Conservation (phyloP, 2,329 filamentous ascomycete genomes). For the Claviceps humidiphila region DNA sequence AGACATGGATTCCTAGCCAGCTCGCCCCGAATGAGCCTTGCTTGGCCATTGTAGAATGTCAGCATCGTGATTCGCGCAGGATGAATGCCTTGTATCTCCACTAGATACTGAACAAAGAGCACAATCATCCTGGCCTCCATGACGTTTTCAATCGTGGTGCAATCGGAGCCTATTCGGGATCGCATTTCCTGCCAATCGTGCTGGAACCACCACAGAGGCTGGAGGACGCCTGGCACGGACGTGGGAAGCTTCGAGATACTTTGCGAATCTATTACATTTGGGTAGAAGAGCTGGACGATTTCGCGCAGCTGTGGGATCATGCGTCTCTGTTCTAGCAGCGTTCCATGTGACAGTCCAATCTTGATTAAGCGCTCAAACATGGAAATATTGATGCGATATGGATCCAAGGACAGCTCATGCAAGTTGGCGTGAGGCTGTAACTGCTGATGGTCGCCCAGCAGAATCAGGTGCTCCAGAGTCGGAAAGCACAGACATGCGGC, state of each 20-base stretch:
- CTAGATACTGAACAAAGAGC: conserved; percentile 57
- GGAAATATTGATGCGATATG: conserved; percentile 58
- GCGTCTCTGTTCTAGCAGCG: conserved; percentile 53
- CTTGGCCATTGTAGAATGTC: conserved; percentile 81
- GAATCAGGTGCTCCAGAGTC: conserved; percentile 38
- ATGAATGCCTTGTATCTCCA: conserved; percentile 39
- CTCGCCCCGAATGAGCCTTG: conserved; percentile 45
- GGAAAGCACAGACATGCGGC: conserved; percentile 33
- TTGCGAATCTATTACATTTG: conserved; percentile 28
- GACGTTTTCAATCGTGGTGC: conserved; percentile 51
- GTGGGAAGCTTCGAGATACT: conserved; percentile 18
- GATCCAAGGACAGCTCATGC: conserved; percentile 40
- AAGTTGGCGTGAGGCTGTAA: conserved; percentile 57
- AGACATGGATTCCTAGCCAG: conserved; percentile 22
- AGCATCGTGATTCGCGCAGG: conserved; percentile 59
- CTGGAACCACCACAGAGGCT: conserved; percentile 29
- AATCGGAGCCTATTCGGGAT: conserved; percentile 45
- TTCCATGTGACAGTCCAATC: conserved; percentile 48
- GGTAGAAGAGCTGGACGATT: conserved; percentile 36
- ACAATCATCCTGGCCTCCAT: conserved; percentile 66
- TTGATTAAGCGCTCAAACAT: conserved; percentile 69
- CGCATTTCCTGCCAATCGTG: conserved; percentile 31
- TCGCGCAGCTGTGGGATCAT: conserved; percentile 34
- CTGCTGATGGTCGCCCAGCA: conserved; percentile 71
- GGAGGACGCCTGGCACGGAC: conserved; percentile 30